A percentile compares a stretch with the other conserved stretches of the same genome.
Conservation (phyloP, 2,329 filamentous ascomycete species). For the Stachybotrys chartarum region DNA sequence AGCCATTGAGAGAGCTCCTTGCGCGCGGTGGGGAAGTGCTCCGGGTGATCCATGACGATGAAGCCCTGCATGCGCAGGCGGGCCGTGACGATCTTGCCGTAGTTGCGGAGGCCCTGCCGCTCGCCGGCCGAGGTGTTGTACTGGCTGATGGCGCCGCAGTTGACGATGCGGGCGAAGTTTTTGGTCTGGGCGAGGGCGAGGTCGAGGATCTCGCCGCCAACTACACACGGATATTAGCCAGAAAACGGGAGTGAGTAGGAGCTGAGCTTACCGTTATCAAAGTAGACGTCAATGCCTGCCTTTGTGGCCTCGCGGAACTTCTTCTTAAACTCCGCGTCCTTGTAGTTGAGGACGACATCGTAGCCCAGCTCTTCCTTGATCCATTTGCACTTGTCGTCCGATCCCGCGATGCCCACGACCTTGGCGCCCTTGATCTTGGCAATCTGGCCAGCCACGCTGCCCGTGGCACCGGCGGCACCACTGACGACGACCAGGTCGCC, state of each 20-base stretch:
- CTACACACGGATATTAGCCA: constrained; percentile 14
- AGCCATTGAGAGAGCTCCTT: constrained; percentile 63
- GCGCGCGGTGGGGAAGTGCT: constrained; percentile 51
- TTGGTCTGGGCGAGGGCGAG: constrained; percentile 57
- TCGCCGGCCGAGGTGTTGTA: constrained; percentile 50
- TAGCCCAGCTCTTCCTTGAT: constrained; percentile 58
- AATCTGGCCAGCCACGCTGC: constrained; percentile 70
- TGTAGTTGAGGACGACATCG: constrained; percentile 64
- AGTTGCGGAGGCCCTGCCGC: constrained; percentile 49
- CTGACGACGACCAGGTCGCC: constrained; percentile 73
- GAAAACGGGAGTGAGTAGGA: neutral
- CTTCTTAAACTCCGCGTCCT: constrained; percentile 51
- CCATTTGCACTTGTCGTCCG: constrained; percentile 60
- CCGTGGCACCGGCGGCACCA: constrained; percentile 72
- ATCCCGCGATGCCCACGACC: constrained; percentile 60
- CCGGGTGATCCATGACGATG: constrained; percentile 62
- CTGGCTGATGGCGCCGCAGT: constrained; percentile 64
- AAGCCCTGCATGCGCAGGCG: constrained; percentile 63
- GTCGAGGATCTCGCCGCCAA: constrained; percentile 65
- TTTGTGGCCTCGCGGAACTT: constrained; percentile 53
- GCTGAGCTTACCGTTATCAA: constrained; percentile 48
- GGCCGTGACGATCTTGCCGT: constrained; percentile 46
- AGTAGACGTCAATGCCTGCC: constrained; percentile 61
- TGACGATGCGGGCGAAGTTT: constrained; percentile 57
- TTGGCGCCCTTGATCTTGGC: constrained; percentile 61